A percentile compares a stretch with the other conserved stretches of the same genome.
phyloP scores from a whole-genome alignment of 1,284 basidiomycete species.

The Malassezia brasiliensis region DNA sequence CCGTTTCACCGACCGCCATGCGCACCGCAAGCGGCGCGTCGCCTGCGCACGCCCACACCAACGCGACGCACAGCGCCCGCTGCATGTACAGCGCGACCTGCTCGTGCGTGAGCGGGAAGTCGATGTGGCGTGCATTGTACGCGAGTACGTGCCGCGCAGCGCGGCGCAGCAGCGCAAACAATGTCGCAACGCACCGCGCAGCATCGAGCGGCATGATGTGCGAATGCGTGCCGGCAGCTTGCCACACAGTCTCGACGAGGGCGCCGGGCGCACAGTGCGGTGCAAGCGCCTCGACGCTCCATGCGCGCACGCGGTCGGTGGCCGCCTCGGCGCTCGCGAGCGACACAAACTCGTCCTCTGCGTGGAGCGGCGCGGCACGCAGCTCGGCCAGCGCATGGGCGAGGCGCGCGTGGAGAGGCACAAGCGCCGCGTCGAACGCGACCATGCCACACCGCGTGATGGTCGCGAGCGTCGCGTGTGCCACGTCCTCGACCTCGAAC shows the following conservation, averaged over 20 bases:
- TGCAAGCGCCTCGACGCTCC: constrained; percentile 50
- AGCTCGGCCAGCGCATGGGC: constrained; percentile 75
- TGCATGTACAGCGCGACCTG: constrained; percentile 80
- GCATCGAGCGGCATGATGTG: constrained; percentile 98
- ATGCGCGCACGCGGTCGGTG: constrained; percentile 54
- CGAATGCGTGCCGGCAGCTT: constrained; percentile 62
- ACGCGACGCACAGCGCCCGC: constrained; percentile 78
- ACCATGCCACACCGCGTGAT: constrained; percentile 99
- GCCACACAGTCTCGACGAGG: constrained; percentile 67
- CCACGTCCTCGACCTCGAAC: constrained; percentile 98
- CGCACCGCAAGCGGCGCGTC: constrained; percentile 84
- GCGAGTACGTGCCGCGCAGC: constrained; percentile 84
- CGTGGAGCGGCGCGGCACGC: constrained; percentile 67
- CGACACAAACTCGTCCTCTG: constrained; percentile 68
- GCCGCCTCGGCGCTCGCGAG: constrained; percentile 53
- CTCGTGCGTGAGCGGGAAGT: constrained; percentile 79
- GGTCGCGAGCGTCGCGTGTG: constrained; percentile 92
- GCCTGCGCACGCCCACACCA: constrained; percentile 97
- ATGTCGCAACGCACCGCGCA: constrained; percentile 81
- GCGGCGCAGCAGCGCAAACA: constrained; percentile 96
- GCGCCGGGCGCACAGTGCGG: constrained; percentile 60
- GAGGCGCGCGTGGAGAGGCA: constrained; percentile 84
- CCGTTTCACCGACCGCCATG: constrained; percentile 78
- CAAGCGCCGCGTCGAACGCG: constrained; percentile 96
- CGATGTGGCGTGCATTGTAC: constrained; percentile 86